Percentiles rank a stretch among this genome's conserved stretches.
Conservation (phyloP, 2,329 filamentous ascomycete genomes). For the Neofusicoccum ribis region DNA sequence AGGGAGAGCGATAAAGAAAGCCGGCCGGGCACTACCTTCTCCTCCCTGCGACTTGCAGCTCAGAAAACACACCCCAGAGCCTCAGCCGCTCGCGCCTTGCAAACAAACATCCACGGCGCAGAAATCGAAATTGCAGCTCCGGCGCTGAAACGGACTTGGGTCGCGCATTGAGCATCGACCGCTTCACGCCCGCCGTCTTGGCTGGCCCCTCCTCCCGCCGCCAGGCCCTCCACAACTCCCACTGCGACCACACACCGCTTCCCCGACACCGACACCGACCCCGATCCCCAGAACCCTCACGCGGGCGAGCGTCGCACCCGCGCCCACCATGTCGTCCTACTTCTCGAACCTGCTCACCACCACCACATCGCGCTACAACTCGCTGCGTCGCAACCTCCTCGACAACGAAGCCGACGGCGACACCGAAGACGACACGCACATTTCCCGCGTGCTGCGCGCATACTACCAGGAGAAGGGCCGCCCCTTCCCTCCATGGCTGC, state of each 20-base stretch:
- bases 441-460: constrained; percentile 86
- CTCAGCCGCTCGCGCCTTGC: not conserved
- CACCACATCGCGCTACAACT: constrained; percentile 59
- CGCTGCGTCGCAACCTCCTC: constrained; percentile 65
- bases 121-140: not conserved
- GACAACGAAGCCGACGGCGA: constrained; percentile 58
- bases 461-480: constrained; percentile 91
- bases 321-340: constrained; percentile 62
- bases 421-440: constrained; percentile 84
- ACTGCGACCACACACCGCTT: constrained; percentile 11
- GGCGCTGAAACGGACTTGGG: not conserved
- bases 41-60: not conserved
- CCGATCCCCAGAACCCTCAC: not conserved
- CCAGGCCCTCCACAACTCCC: constrained; percentile 6
- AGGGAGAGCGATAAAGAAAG: constrained; percentile 7
- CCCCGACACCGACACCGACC: not conserved
- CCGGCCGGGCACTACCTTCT: not conserved
- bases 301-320: constrained; percentile 5
- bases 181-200: constrained; percentile 13
- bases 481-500: constrained; percentile 81
- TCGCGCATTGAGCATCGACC: constrained; percentile 13
- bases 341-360: constrained; percentile 69
- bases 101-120: not conserved
- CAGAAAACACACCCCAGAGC: not conserved
- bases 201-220: constrained; percentile 12